These are phyloP conservation scores for Cercospora sojina DNA, from an alignment of 2,329 filamentous ascomycete genomes.

Conservation along the genomic window DNA sequence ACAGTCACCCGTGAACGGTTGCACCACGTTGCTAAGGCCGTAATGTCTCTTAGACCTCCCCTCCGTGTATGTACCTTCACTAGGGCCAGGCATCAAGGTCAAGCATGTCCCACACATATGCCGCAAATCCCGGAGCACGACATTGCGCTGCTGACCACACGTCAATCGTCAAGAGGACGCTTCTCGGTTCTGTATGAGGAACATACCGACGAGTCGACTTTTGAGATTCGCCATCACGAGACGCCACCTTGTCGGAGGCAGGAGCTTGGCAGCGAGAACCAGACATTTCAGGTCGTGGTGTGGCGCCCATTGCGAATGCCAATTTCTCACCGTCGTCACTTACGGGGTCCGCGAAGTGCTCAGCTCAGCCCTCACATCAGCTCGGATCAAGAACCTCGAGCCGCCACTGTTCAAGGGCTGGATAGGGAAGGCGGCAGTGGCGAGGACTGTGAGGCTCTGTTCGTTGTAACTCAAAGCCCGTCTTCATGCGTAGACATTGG, in stretches of 20 bases:
- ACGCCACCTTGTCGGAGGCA: background rate
- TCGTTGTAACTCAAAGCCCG: background rate
- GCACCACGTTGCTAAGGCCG: background rate
- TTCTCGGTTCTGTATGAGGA: background rate
- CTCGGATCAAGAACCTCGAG: background rate
- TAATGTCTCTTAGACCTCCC: background rate
- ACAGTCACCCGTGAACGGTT: background rate
- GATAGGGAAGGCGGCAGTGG: background rate
- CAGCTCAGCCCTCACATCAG: background rate
- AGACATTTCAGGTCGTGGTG: background rate
- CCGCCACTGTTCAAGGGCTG: background rate
- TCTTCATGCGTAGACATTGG: background rate
- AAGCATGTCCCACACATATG: background rate
- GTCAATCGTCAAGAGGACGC: background rate
- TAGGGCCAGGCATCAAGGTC: background rate
- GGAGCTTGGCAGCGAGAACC: background rate
- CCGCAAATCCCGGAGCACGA: slow-evolving; percentile 8
- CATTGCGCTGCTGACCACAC: slow-evolving; percentile 2
- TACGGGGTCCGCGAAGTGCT: background rate
- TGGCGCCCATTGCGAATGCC: background rate
- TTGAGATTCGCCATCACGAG: background rate
- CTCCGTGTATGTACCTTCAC: background rate
- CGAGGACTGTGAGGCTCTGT: background rate
- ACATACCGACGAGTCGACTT: background rate
- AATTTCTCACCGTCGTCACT: background rate